A percentile compares a stretch with the other conserved stretches of the same genome.
Conservation (phyloP, 805 yeast species). For the Hanseniaspora thailandica region DNA sequence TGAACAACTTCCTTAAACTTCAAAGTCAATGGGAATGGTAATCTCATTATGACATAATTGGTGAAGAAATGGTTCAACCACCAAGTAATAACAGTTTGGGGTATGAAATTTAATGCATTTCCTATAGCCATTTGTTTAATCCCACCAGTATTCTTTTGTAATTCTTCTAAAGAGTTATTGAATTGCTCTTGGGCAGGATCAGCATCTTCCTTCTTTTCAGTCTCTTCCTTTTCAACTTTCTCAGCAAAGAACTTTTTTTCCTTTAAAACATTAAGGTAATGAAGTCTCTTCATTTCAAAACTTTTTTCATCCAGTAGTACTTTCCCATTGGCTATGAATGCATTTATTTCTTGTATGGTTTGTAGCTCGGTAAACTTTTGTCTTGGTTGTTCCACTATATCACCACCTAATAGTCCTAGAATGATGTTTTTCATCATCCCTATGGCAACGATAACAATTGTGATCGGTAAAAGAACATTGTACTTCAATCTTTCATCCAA, state of each 20-base stretch:
- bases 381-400: slow-evolving; percentile 42
- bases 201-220: slow-evolving; percentile 21
- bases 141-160: slow-evolving; percentile 40
- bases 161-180: slow-evolving; percentile 8
- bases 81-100: slow-evolving; percentile 89
- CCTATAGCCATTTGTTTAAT: slow-evolving; percentile 68
- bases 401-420: slow-evolving; percentile 48
- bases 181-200: slow-evolving; percentile 44
- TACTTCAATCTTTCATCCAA: slow-evolving; percentile 72
- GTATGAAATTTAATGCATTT: slow-evolving; percentile 71
- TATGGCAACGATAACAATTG: slow-evolving; percentile 77
- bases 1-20: slow-evolving; percentile 90
- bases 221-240: slow-evolving; percentile 28
- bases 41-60: slow-evolving; percentile 73
- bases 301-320: slow-evolving; percentile 39
- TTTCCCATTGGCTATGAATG: slow-evolving; percentile 43
- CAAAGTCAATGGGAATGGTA: slow-evolving; percentile 84
- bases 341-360: slow-evolving; percentile 46
- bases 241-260: slow-evolving; percentile 45
- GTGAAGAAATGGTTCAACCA: slow-evolving; percentile 92
- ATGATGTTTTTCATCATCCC: slow-evolving; percentile 67
- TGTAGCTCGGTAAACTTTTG: slow-evolving; percentile 51
- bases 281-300: slow-evolving; percentile 42
- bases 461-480: slow-evolving; percentile 88
- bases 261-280: slow-evolving; percentile 38